A percentile compares a stretch with the other conserved stretches of the same genome.
Conservation (phyloP, 371 early-diverging fungal species). For the Lichtheimia ramosa region DNA sequence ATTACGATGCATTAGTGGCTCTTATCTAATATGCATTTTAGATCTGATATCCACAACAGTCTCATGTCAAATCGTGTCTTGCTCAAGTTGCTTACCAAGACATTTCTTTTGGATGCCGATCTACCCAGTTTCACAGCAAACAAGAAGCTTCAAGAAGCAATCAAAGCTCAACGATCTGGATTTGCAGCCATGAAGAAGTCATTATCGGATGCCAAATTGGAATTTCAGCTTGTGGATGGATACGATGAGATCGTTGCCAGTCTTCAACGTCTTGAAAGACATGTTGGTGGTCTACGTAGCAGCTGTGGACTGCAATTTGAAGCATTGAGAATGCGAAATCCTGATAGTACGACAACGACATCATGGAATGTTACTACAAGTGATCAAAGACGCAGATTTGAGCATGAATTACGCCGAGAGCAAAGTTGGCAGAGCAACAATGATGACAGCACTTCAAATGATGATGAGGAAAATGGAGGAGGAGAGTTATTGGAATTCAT, state of each 20-base stretch:
- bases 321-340: constrained; percentile 28
- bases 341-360: not conserved
- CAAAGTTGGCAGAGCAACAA: constrained; percentile 3
- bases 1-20: too few relatives aligned
- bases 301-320: constrained; percentile 67
- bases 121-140: constrained; percentile 54
- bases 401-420: constrained; percentile 18
- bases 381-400: constrained; percentile 15
- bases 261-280: constrained; percentile 63
- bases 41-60: constrained; percentile 52
- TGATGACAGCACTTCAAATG: not conserved
- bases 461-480: constrained; percentile 1
- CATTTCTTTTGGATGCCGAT: constrained; percentile 62
- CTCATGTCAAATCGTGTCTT: constrained; percentile 51
- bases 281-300: constrained; percentile 64
- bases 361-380: constrained; percentile 8
- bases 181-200: constrained; percentile 60
- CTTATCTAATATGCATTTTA: too few relatives aligned
- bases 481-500: constrained; percentile 54
- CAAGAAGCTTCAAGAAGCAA: constrained; percentile 46
- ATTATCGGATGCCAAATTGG: constrained; percentile 59
- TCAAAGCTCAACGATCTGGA: constrained; percentile 59
- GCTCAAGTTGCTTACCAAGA: constrained; percentile 61
- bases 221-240: constrained; percentile 50
- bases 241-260: constrained; percentile 45